Percentiles rank a stretch among this genome's conserved stretches.
Conservation (phyloP, 768 basidiomycete species). For the Kwoniella bestiolae region DNA sequence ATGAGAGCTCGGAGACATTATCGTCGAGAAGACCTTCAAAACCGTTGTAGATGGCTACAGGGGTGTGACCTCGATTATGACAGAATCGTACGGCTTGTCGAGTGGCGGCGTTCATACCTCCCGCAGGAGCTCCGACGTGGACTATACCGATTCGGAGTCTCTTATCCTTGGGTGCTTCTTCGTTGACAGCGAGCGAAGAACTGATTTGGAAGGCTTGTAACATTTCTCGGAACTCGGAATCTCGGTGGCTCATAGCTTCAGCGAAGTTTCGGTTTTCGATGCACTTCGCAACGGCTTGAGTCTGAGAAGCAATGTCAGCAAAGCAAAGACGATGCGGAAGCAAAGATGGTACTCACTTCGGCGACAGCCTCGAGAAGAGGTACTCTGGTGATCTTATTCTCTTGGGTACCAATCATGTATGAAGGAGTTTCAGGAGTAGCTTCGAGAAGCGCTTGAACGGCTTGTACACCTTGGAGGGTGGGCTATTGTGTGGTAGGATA, state of each 20-base stretch:
- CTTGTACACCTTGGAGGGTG: constrained; percentile 93
- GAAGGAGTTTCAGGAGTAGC: constrained; percentile 88
- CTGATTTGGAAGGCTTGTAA: constrained; percentile 82
- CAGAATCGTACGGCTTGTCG: constrained; percentile 93
- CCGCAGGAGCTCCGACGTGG: constrained; percentile 89
- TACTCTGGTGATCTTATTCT: constrained; percentile 92
- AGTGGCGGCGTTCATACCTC: constrained; percentile 98
- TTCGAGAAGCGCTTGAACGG: constrained; percentile 82
- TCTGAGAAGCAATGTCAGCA: constrained; percentile 61
- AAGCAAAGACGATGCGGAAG: background rate
- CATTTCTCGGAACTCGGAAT: constrained; percentile 86
- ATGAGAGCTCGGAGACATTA: constrained; percentile 79
- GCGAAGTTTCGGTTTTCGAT: constrained; percentile 82
- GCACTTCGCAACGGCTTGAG: constrained; percentile 79
- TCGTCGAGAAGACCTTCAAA: constrained; percentile 94
- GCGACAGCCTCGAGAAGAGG: constrained; percentile 91
- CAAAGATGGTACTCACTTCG: constrained; percentile 63
- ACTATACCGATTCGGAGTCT: constrained; percentile 60
- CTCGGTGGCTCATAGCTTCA: constrained; percentile 83
- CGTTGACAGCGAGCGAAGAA: constrained; percentile 66
- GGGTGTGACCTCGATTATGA: constrained; percentile 84
- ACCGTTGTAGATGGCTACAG: constrained; percentile 92
- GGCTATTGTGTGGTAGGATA: constrained; percentile 65
- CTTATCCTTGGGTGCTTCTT: constrained; percentile 62
- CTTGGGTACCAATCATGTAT: constrained; percentile 94